These are phyloP conservation scores for Miscanthus lutarioriparius DNA, from an alignment of 176 grass and related monocot genomes.

Conservation along the genomic window DNA sequence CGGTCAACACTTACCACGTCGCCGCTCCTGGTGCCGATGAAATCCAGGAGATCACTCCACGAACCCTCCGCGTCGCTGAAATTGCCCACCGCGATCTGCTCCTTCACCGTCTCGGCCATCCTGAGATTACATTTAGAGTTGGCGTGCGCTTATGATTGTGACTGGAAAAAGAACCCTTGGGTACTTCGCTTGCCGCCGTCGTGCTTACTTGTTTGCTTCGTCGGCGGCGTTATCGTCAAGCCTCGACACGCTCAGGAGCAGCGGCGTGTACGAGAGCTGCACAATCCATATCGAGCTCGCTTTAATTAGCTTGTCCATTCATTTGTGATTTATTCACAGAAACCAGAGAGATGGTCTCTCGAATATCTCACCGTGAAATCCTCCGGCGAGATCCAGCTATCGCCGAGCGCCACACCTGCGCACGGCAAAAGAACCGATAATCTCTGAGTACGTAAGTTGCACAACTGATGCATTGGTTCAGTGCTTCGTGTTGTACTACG, in stretches of 20 bases:
- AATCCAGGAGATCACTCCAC: slow-evolving; percentile 41
- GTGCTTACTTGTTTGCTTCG: slow-evolving; percentile 48
- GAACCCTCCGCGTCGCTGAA: slow-evolving; percentile 8
- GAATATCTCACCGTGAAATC: slow-evolving; percentile 50
- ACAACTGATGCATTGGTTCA: neutral
- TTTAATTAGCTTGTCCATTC: too few relatives aligned
- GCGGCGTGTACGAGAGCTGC: slow-evolving; percentile 64
- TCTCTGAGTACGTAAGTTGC: neutral
- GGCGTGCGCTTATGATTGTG: neutral
- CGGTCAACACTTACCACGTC: slow-evolving; percentile 43
- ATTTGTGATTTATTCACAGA: too few relatives aligned
- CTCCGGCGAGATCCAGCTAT: slow-evolving; percentile 79
- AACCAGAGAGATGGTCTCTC: too few relatives aligned
- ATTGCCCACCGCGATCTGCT: slow-evolving; percentile 39
- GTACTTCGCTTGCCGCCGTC: neutral
- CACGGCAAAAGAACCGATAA: neutral
- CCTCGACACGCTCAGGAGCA: slow-evolving; percentile 67
- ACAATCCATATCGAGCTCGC: too few relatives aligned
- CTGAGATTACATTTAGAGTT: slow-evolving; percentile 19
- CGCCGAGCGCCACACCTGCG: slow-evolving; percentile 69
- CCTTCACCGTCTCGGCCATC: slow-evolving; percentile 49
- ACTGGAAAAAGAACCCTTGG: too few relatives aligned
- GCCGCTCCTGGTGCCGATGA: slow-evolving; percentile 49
- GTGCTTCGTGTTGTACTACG: too few relatives aligned
- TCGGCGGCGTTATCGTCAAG: slow-evolving; percentile 53